Evolutionary conservation across 2,329 filamentous ascomycete species (phyloP), one percentile per base, ranked within the genome.

Genomic region (Coccinonectria pachysandricola): DNA sequence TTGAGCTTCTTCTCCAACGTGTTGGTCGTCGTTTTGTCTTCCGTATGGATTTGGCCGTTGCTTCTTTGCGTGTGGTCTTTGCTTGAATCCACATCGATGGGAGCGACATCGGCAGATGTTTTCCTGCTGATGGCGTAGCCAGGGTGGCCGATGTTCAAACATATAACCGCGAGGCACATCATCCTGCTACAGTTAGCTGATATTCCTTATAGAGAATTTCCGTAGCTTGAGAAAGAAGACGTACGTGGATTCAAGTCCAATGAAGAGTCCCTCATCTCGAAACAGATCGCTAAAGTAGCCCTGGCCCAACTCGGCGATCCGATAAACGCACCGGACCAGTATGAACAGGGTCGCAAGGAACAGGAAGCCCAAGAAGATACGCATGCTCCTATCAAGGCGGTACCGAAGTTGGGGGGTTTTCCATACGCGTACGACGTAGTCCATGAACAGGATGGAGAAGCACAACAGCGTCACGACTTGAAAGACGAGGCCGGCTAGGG

Each of bases 281-380:
- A 46, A 46, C 6, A 43, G 28, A 10, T 28, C 35, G 25, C 43
- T 45, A 17, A 43, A 46, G 53, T 69, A 77, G 3, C 72, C 71
- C 15, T 68, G 57, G 22, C 60, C 62, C 30, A 78, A 45, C 52
- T 78, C 73, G 0, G 62, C 65, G 15, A 75, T 67, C 22, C 73
- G 63, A 40, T 72, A 78, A 15, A 66, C 60, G 24, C 64, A 72
- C 13, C 73, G 57, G 6, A 68, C 60, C 26, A 75, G 61, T 35
- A 78, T 67, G 26, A 62, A 60, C 6, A 75, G 22, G 3, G 68
- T 74, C 2, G 68, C 60, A 4, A 69, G 42, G 2, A 55, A 48
- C 8, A 74, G 50, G 13, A 63, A 65, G 12, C 42, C 22, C n/a
- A 71, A 41, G 38, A 75, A 75, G 8, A 56, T 52, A 20, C 52